Percentiles rank a stretch among this genome's conserved stretches.
Conservation (phyloP, 495 filamentous ascomycete species). For the Extremus antarcticus region DNA sequence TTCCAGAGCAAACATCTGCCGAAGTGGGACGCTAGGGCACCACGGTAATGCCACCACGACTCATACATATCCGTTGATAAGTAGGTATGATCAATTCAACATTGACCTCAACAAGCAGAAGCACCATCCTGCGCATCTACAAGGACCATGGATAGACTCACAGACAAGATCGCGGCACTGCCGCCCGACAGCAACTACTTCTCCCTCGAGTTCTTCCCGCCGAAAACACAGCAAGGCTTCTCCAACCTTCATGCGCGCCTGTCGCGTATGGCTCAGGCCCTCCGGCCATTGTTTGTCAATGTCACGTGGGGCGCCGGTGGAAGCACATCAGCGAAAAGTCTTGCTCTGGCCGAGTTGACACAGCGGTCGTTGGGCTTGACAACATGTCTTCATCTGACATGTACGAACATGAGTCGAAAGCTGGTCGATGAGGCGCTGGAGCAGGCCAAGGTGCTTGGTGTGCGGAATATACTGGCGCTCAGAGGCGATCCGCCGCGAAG, state of each 20-base stretch:
- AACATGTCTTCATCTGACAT: conserved; percentile 91
- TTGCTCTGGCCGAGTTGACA: conserved; percentile 91
- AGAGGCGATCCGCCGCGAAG: conserved; percentile 86
- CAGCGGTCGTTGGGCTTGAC: conserved; percentile 84
- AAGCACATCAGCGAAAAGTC: conserved; percentile 75
- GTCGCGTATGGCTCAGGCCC: conserved; percentile 83
- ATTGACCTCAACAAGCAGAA: not conserved
- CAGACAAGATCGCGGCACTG: conserved; percentile 89
- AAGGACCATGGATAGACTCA: conserved; percentile 60
- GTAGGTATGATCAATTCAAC: not conserved
- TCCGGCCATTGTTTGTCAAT: conserved; percentile 88
- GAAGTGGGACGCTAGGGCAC: not conserved
- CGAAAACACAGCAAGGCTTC: conserved; percentile 78
- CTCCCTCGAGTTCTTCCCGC: conserved; percentile 98
- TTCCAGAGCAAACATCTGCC: not conserved
- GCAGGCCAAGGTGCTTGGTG: conserved; percentile 82
- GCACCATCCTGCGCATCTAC: not conserved
- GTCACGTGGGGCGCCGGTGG: conserved; percentile 98
- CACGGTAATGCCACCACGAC: not conserved
- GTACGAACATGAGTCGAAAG: conserved; percentile 88
- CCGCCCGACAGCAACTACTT: conserved; percentile 74
- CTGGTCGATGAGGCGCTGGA: conserved; percentile 83
- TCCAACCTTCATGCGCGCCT: conserved; percentile 86
- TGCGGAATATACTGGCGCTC: conserved; percentile 87
- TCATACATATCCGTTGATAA: not conserved